These are phyloP conservation scores for Ophiocordyceps sinensis DNA, from an alignment of 2,329 filamentous ascomycete genomes.

Conservation along the genomic window DNA sequence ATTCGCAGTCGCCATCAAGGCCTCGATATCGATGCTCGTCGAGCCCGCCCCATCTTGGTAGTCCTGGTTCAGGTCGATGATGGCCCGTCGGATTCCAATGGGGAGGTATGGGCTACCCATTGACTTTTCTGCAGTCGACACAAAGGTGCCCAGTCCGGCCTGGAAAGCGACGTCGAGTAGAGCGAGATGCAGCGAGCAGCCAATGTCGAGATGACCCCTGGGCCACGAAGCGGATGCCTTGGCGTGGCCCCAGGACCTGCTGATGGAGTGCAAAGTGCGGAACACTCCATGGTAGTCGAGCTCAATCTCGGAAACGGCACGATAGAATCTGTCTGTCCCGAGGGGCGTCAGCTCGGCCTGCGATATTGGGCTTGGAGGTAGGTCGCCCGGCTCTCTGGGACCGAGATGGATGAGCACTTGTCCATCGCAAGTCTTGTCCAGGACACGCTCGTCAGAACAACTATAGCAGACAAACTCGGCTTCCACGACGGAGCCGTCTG, in stretches of 20 bases:
- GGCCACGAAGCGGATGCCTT: background rate
- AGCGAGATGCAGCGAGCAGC: background rate
- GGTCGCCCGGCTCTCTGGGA: background rate
- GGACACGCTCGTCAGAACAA: background rate
- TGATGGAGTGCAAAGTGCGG: background rate
- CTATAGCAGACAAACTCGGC: slow-evolving; percentile 1
- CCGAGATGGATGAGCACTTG: background rate
- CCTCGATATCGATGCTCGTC: background rate
- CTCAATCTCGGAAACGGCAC: background rate
- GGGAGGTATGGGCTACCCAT: background rate
- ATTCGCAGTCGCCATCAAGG: background rate
- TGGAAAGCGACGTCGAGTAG: background rate
- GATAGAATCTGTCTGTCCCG: slow-evolving; percentile 1
- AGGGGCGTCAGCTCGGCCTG: background rate
- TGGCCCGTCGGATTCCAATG: background rate
- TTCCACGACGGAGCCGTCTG: background rate
- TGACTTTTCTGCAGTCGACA: background rate
- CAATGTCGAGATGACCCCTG: background rate
- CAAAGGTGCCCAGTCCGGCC: background rate
- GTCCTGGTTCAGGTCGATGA: background rate
- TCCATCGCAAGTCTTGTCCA: background rate
- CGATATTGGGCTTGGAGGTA: background rate
- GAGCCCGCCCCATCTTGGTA: background rate
- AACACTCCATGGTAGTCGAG: slow-evolving; percentile 1
- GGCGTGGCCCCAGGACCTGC: background rate